These are phyloP conservation scores for Candida lessepsii DNA, from an alignment of 805 yeast genomes.

Conservation along the genomic window DNA sequence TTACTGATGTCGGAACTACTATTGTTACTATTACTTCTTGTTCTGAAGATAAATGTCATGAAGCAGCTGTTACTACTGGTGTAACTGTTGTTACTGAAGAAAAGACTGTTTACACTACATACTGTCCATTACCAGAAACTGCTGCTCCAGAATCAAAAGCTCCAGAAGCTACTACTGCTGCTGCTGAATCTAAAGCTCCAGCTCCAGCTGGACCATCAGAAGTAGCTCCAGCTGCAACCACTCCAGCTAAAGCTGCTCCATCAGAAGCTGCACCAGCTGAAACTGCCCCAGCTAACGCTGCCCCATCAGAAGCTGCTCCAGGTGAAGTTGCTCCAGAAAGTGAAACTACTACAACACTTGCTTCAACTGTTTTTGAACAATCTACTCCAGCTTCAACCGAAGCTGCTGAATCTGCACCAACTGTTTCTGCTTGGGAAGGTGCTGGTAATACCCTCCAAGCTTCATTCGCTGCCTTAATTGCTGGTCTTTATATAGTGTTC, in stretches of 20 bases:
- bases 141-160: not conserved
- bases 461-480: conserved; percentile 15
- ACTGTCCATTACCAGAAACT: conserved; percentile 15
- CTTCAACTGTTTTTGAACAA: conserved; percentile 8
- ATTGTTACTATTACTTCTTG: conserved; percentile 36
- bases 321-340: conserved; percentile 13
- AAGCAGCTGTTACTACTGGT: conserved; percentile 33
- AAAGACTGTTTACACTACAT: conserved; percentile 22
- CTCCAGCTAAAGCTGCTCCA: conserved; percentile 12
- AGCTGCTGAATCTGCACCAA: conserved; percentile 14
- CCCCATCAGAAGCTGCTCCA: conserved; percentile 10
- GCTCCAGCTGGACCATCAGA: conserved; percentile 7
- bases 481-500: conserved; percentile 14
- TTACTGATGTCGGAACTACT: conserved; percentile 22
- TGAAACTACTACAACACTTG: conserved; percentile 14
- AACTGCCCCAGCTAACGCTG: conserved; percentile 12
- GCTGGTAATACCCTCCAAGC: conserved; percentile 13
- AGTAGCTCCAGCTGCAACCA: conserved; percentile 12
- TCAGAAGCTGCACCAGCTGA: conserved; percentile 11
- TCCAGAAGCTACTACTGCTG: conserved; percentile 6
- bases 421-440: conserved; percentile 14
- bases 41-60: conserved; percentile 26
- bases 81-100: conserved; percentile 21
- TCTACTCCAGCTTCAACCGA: conserved; percentile 10
- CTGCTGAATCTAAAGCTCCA: conserved; percentile 9